Percentiles rank a stretch among this genome's conserved stretches.
Evolutionary conservation across 176 grass and related monocot genomes (phyloP).

Genomic region (Oryza meyeriana): DNA sequence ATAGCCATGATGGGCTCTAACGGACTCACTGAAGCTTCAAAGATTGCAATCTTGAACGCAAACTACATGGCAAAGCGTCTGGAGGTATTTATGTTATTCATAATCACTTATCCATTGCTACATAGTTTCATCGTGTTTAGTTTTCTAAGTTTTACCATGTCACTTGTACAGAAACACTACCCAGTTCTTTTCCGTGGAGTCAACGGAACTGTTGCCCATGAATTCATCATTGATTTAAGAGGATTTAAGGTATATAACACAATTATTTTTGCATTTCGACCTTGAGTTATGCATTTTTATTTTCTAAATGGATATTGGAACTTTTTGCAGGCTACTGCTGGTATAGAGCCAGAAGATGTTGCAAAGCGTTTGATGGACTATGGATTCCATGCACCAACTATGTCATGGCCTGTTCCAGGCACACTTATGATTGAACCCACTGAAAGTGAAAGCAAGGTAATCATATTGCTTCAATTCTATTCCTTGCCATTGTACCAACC

Average conservation of each 20-base stretch:
- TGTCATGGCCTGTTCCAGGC: constrained; percentile 99
- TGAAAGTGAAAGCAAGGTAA: constrained; percentile 99
- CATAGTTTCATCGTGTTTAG: constrained; percentile 15
- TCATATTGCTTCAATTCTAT: constrained; percentile 1
- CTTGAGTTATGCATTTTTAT: background rate
- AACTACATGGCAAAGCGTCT: constrained; percentile 99
- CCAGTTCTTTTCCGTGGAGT: constrained; percentile 99
- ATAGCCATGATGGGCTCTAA: constrained; percentile 99
- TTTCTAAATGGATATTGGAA: constrained; percentile 7
- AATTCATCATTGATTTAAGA: constrained; percentile 98
- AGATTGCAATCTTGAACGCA: constrained; percentile 93
- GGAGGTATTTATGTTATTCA: constrained; percentile 56
- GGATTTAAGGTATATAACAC: constrained; percentile 76
- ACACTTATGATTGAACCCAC: constrained; percentile 99
- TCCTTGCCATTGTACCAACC: constrained; percentile 7
- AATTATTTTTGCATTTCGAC: background rate
- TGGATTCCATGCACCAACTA: constrained; percentile 93
- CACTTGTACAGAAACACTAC: constrained; percentile 76
- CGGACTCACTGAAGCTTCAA: constrained; percentile 96
- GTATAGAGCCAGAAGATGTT: constrained; percentile 94
- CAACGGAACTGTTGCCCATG: constrained; percentile 93
- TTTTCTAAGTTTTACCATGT: constrained; percentile 26
- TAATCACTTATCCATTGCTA: background rate
- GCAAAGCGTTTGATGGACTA: constrained; percentile 98
- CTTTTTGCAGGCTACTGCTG: constrained; percentile 66